Base-by-base conservation (phyloP, 192 early-diverging fungal species). In the Backusella parvicylindrica region DNA sequence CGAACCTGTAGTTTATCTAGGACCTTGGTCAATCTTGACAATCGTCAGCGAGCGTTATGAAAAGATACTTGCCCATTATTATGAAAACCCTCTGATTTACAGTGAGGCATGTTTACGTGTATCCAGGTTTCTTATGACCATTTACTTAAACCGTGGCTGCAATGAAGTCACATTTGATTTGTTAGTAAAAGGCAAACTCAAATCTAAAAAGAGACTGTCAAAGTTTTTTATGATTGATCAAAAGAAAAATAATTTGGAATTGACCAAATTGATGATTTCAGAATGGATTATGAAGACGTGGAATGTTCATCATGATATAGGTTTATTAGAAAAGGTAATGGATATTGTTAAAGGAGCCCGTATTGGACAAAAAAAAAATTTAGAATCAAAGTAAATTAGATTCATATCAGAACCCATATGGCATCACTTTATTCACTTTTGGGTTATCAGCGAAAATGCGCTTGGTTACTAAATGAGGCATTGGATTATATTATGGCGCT, bases 41-140 rank as follows among this genome's bases (percentile, higher is more conserved):
- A 91, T 93, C n/a, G 81, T 91, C 23, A 85, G 88, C 8, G 91
- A 93, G 49, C 82, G 88, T 63, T 93, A 90, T 71, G 77, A 89
- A n/a, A 85, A 86, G 15, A 84, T 94, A 12, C 74, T 92, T 16
- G 70, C 73, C 1, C 79, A 91, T 53, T 94, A 95, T 77, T 88
- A 85, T 32, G 84, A 84, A 69, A 83, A 83, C 15, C 15, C 90
- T 7, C 74, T 95, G 23, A 77, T 94, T 5, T 85, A 89, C 40
- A 86, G 86, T 0, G 82, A 85, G 50, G 88, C 92, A 2, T 92
- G 89, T 64, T 74, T 94, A 53, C 89, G 86, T 53, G 83, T 95
- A 0, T 87, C 93, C 21, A 82, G 88, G 60, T 88, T 91, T 69
- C 77, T 93, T 11, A 70, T 83, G 0, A 77, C 78, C 6, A 81